Conservation (phyloP, 73 alveolate species). For the Paramecium pentaurelia region DNA sequence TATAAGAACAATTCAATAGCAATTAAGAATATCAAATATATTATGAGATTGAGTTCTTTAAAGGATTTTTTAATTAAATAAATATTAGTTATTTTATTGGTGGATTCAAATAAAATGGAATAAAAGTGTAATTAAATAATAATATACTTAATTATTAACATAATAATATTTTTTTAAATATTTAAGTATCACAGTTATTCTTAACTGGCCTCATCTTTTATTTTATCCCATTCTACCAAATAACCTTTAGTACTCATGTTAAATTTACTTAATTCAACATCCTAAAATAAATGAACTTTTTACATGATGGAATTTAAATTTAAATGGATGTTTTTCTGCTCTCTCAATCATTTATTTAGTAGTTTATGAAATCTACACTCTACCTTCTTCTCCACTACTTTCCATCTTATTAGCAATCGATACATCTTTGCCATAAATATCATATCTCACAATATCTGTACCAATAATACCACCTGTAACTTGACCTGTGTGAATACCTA, state of each 20-base stretch:
- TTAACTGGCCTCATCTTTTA: background rate
- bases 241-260: constrained; percentile 1
- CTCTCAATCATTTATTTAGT: constrained; percentile 24
- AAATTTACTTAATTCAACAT: constrained; percentile 22
- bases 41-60: background rate
- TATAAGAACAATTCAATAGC: background rate
- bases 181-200: background rate
- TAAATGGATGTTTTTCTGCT: constrained; percentile 42
- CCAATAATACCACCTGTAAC: constrained; percentile 54
- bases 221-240: constrained; percentile 2
- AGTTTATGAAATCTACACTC: constrained; percentile 12
- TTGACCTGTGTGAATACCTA: constrained; percentile 63
- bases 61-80: background rate
- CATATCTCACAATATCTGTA: constrained; percentile 52
- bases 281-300: background rate
- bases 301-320: constrained; percentile 7
- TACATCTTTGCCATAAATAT: constrained; percentile 40
- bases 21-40: background rate
- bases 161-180: background rate
- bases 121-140: background rate
- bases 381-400: constrained; percentile 46
- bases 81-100: background rate
- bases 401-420: constrained; percentile 55
- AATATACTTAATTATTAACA: background rate
- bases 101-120: background rate